Conservation (phyloP, 2,329 filamentous ascomycete genomes). For the Cladophialophora chaetospira region DNA sequence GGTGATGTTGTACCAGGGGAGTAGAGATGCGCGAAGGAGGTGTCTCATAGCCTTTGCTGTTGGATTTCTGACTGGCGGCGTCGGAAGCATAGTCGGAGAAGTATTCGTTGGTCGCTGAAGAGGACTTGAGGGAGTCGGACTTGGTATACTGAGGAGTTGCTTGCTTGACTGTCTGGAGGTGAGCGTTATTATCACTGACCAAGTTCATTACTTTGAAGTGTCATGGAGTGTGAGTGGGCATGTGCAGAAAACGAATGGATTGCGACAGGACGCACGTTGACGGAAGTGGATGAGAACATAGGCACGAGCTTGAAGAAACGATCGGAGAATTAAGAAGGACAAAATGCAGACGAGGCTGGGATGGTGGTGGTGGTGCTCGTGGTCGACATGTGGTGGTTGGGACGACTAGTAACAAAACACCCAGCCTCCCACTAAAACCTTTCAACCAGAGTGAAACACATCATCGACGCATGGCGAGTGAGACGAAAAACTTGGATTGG, state of each 20-base stretch:
- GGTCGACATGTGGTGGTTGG: slow-evolving; percentile 28
- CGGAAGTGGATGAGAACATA: slow-evolving; percentile 15
- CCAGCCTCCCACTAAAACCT: slow-evolving; percentile 22
- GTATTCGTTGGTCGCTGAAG: slow-evolving; percentile 52
- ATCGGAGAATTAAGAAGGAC: slow-evolving; percentile 22
- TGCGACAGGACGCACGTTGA: slow-evolving; percentile 28
- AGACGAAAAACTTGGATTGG: slow-evolving; percentile 8
- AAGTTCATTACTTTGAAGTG: slow-evolving; percentile 37
- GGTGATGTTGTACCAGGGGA: slow-evolving; percentile 24
- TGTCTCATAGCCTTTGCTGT: slow-evolving; percentile 45
- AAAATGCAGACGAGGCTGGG: slow-evolving; percentile 29
- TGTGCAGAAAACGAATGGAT: slow-evolving; percentile 15
- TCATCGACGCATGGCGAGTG: slow-evolving; percentile 3
- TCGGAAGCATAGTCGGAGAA: slow-evolving; percentile 47
- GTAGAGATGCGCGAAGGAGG: slow-evolving; percentile 42
- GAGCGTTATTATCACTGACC: slow-evolving; percentile 29
- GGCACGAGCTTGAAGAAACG: slow-evolving; percentile 11
- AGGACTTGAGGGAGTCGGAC: slow-evolving; percentile 49
- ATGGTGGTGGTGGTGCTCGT: slow-evolving; percentile 12
- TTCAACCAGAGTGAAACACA: slow-evolving; percentile 29
- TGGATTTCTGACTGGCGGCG: slow-evolving; percentile 40
- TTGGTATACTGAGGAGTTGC: slow-evolving; percentile 49
- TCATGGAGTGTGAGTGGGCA: too few species aligned
- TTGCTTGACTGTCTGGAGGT: slow-evolving; percentile 43
- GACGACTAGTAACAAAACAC: slow-evolving; percentile 5